Evolutionary conservation across 371 early-diverging fungal species (phyloP), one percentile per base, ranked within the genome.

Genomic region (Circinella umbellata): DNA sequence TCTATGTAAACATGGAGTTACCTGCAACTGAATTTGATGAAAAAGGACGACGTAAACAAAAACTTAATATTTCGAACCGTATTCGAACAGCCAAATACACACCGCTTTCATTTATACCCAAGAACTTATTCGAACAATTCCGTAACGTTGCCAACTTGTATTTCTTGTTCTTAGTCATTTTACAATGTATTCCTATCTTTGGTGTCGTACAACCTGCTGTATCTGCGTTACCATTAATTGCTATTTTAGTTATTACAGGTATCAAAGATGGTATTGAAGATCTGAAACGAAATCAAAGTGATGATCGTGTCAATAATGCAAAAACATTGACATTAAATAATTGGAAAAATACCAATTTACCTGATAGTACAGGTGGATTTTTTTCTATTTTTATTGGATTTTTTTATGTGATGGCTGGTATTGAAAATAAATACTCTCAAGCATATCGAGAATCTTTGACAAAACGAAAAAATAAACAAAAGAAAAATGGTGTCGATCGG

Each of bases 231-330:
- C 97, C 99, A 5, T 83, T 99, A 68, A 76, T 90, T 39, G 78
- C 92, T 55, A 95, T 98, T 71, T 78, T 97, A 8, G 73, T 86
- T 39, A 84, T 94, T 47, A 96, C 97, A 14, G 95, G 93, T 63
- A 86, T 93, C 67, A 99, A 99, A 76, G 99, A 98, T 68, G 99
- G 87, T 7, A 80, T 96, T 63, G 98, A 98, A 68, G 99, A 99
- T 75, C 89, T 89, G 81, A 93, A 93, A 61, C 91, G 99, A 38
- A 95, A 97, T 70, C 85, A 90, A 67, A 89, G 92, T 53, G 96
- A 96, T 76, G 76, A 86, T 48, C 82, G 80, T 51, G 91, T 94
- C 60, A 97, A 89, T 68, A 80, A 79, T 20, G 76, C 89, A 0
- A 80, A 76, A 46, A 87, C 86, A 8, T 53, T 77, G 20, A 76